Evolutionary conservation across 176 grass and related monocot species (phyloP).

Genomic region (Triticum dicoccoides): DNA sequence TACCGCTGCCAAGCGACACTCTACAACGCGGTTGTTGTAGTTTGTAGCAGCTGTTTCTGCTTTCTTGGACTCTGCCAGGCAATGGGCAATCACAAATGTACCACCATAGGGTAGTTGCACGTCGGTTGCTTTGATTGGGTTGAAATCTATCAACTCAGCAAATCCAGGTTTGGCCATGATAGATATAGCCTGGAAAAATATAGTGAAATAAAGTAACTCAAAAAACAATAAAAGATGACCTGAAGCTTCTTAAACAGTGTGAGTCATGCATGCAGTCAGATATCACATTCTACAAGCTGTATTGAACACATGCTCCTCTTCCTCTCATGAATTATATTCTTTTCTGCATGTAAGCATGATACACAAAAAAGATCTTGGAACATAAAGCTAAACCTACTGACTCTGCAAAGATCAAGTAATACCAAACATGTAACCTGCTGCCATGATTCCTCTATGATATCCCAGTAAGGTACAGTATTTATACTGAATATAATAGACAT

Average conservation of each 20-base stretch:
- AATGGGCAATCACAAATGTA: conserved; percentile 93
- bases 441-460: background rate
- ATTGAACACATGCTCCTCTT: too few relatives aligned
- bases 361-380: background rate
- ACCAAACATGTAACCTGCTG: background rate
- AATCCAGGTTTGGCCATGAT: conserved; percentile 96
- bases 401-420: background rate
- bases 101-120: conserved; percentile 84
- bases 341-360: background rate
- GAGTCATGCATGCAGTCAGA: background rate
- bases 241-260: conserved; percentile 12
- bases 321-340: background rate
- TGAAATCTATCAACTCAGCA: conserved; percentile 97
- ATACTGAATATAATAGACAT: background rate
- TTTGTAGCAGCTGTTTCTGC: conserved; percentile 96
- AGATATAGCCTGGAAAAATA: conserved; percentile 79
- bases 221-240: background rate
- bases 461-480: background rate
- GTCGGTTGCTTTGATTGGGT: conserved; percentile 87
- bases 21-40: conserved; percentile 93
- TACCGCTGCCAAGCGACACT: conserved; percentile 80
- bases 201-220: conserved; percentile 17
- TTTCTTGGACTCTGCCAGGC: conserved; percentile 95
- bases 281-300: background rate
- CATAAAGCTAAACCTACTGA: background rate